Percentiles rank a stretch among this genome's conserved stretches.
These are phyloP conservation scores for Phoenix dactylifera DNA, from an alignment of 176 grass and related monocot species.

Conservation along the genomic window DNA sequence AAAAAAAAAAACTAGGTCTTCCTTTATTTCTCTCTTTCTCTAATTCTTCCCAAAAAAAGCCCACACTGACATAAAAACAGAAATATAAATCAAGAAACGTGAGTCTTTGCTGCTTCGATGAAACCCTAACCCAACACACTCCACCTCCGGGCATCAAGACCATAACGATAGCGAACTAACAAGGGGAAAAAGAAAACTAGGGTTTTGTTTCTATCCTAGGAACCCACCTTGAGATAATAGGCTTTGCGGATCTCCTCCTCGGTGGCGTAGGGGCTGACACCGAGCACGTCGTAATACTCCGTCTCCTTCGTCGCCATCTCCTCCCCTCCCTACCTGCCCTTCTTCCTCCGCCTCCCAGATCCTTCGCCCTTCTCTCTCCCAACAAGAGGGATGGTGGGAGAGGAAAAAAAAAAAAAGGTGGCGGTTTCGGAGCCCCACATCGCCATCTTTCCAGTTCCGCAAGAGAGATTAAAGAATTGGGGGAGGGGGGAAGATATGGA, in stretches of 20 bases:
- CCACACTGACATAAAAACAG: no score
- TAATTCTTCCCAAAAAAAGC: no score
- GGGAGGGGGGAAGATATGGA: conserved; percentile 14
- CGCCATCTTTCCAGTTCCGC: conserved; percentile 15
- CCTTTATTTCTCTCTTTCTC: no score
- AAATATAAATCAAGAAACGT: no score
- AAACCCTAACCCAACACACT: no score
- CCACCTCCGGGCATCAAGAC: no score
- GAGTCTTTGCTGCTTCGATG: no score
- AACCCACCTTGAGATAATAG: conserved; percentile 77
- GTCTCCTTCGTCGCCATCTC: conserved; percentile 63
- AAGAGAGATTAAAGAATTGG: conserved; percentile 37
- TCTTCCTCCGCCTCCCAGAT: not conserved
- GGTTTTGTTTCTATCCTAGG: no score
- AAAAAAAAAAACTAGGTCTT: no score
- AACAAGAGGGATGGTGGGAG: not conserved
- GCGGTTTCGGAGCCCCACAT: conserved; percentile 23
- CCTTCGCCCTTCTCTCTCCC: not conserved
- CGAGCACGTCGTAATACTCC: conserved; percentile 92
- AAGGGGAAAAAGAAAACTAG: no score
- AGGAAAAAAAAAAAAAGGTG: no score
- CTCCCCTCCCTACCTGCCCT: conserved; percentile 8
- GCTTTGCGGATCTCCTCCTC: conserved; percentile 96
- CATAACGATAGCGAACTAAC: no score
- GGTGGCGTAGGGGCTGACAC: conserved; percentile 53